Percentiles rank a stretch among this genome's conserved stretches.
phyloP scores from a whole-genome alignment of 495 filamentous ascomycete species.

The Neurospora africana region DNA sequence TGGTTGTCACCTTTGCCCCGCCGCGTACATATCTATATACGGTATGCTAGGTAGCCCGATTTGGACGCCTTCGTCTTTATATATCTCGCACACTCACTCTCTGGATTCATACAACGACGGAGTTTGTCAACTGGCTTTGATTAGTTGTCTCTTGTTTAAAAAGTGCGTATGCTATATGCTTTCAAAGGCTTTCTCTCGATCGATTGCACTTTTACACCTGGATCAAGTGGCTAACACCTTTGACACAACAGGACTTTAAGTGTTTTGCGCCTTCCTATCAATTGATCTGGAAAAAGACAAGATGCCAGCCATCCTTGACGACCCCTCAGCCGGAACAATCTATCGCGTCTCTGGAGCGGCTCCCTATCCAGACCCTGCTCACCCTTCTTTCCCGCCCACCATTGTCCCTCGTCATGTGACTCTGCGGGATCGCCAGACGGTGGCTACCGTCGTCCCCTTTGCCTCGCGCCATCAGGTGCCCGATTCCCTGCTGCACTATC shows the following conservation, averaged over 20 bases:
- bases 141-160: neutral
- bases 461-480: constrained; percentile 65
- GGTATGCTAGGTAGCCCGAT: neutral
- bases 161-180: neutral
- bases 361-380: constrained; percentile 52
- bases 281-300: constrained; percentile 9
- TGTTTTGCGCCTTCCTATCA: neutral
- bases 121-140: neutral
- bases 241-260: neutral
- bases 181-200: neutral
- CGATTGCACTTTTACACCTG: neutral
- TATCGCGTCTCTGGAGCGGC: constrained; percentile 50
- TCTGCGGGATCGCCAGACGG: constrained; percentile 77
- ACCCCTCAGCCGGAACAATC: constrained; percentile 53
- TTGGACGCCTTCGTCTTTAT: neutral
- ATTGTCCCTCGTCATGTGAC: constrained; percentile 77
- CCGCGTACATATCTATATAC: neutral
- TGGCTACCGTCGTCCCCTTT: constrained; percentile 86
- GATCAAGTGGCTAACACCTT: neutral
- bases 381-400: constrained; percentile 52
- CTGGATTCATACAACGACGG: neutral
- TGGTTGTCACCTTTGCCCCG: neutral
- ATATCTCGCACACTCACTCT: neutral
- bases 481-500: constrained; percentile 61
- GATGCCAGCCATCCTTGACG: constrained; percentile 86